Evolutionary conservation across 305 asterid species (phyloP).

Genomic region (Petunia hybrid): DNA sequence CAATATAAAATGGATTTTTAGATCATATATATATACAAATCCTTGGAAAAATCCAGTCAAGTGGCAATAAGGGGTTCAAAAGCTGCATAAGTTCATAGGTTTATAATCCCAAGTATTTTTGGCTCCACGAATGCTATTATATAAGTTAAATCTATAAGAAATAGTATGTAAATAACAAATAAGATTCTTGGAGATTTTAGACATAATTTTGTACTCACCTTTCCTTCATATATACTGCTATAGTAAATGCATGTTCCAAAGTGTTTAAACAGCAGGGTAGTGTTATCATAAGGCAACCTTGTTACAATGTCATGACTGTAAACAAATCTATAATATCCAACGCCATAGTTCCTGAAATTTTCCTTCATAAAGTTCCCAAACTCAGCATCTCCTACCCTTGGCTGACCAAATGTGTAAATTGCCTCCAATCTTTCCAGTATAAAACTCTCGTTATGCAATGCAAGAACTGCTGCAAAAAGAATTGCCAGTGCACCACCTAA

Average conservation of each 20-base stretch:
- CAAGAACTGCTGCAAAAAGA: conserved; percentile 61
- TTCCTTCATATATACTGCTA: conserved; percentile 50
- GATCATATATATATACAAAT: too few species aligned
- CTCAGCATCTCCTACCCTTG: conserved; percentile 59
- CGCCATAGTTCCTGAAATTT: conserved; percentile 33
- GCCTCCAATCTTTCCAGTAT: conserved; percentile 53
- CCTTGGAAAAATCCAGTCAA: too few species aligned
- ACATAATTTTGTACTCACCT: conserved; percentile 36
- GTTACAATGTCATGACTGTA: conserved; percentile 58
- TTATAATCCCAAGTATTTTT: too few species aligned
- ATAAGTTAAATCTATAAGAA: too few species aligned
- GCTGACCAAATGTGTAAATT: conserved; percentile 73
- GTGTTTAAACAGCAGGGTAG: conserved; percentile 51
- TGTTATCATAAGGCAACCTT: conserved; percentile 47
- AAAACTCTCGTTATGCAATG: conserved; percentile 41
- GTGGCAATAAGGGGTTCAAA: too few species aligned
- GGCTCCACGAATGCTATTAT: too few species aligned
- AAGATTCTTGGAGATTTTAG: neutral
- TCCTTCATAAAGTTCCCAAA: conserved; percentile 58
- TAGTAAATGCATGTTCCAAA: conserved; percentile 58
- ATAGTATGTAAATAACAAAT: neutral
- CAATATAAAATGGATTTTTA: neutral
- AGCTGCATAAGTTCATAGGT: too few species aligned
- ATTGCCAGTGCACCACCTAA: conserved; percentile 69
- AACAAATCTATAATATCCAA: conserved; percentile 54